Percentiles rank a stretch among this genome's conserved stretches.
These are phyloP conservation scores for Lecanoromycetidae sp. DNA, from an alignment of 2,329 filamentous ascomycete genomes.

Conservation along the genomic window DNA sequence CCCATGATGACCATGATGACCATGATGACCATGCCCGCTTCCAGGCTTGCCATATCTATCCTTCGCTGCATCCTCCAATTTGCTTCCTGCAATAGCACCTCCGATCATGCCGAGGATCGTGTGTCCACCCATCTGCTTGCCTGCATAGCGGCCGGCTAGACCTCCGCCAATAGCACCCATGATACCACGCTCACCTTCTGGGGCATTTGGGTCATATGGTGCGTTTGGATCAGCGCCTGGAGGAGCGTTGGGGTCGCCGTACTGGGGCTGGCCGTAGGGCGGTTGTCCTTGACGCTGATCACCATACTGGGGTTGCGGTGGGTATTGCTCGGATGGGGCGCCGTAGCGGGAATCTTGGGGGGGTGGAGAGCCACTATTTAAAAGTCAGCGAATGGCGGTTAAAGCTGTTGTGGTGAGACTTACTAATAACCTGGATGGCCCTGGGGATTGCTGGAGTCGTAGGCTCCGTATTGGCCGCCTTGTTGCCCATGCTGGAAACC, in stretches of 20 bases:
- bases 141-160: constrained; percentile 44
- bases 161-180: constrained; percentile 46
- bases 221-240: constrained; percentile 19
- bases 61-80: constrained; percentile 39
- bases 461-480: constrained; percentile 25
- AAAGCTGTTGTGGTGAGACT: constrained; percentile 5
- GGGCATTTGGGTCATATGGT: constrained; percentile 33
- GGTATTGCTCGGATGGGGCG: neutral
- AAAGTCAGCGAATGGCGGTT: neutral
- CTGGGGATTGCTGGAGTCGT: constrained; percentile 26
- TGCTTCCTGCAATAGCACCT: constrained; percentile 44
- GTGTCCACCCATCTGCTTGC: constrained; percentile 44
- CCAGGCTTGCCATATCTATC: constrained; percentile 12
- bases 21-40: constrained; percentile 2
- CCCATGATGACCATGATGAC: constrained; percentile 13
- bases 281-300: too few species aligned
- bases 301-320: constrained; percentile 4
- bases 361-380: constrained; percentile 4
- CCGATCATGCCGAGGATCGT: constrained; percentile 46
- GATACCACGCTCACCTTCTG: constrained; percentile 45
- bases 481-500: constrained; percentile 38
- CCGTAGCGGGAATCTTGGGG: neutral
- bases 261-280: neutral
- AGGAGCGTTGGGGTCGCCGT: constrained; percentile 15
- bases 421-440: constrained; percentile 28